A percentile compares a stretch with the other conserved stretches of the same genome.
Evolutionary conservation across 805 yeast genomes (phyloP).

Genomic region (Saturnispora gosingensis): DNA sequence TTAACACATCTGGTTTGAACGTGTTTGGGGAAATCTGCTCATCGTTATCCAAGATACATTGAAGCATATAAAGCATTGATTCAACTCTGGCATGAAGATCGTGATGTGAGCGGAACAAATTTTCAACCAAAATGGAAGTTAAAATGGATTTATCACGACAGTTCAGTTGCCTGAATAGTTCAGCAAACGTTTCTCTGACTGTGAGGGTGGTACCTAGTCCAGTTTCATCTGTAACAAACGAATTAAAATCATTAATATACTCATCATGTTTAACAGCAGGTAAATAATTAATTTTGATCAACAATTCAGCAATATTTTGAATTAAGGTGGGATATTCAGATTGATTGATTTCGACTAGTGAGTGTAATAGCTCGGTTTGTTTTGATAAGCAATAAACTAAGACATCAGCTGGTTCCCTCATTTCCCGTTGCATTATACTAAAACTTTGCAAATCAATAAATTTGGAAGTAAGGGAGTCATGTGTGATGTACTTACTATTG

Average conservation of each 20-base stretch:
- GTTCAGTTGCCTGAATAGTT: constrained; percentile 43
- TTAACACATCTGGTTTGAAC: constrained; percentile 7
- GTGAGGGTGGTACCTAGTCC: constrained; percentile 50
- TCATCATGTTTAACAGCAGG: constrained; percentile 35
- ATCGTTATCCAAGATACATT: constrained; percentile 35
- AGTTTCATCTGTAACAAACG: constrained; percentile 62
- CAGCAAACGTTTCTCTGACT: constrained; percentile 54
- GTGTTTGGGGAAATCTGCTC: constrained; percentile 16
- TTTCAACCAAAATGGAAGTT: constrained; percentile 18
- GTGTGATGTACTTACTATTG: background rate
- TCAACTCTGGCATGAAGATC: constrained; percentile 27
- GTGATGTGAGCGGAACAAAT: constrained; percentile 5
- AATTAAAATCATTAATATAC: constrained; percentile 56
- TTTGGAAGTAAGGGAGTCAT: background rate
- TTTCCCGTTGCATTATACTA: constrained; percentile 17
- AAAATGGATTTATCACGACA: constrained; percentile 29
- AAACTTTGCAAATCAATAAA: constrained; percentile 19
- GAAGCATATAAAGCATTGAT: constrained; percentile 32
- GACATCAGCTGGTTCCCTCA: constrained; percentile 17
- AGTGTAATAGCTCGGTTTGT: constrained; percentile 25
- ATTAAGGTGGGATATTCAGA: constrained; percentile 13
- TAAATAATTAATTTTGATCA: constrained; percentile 33
- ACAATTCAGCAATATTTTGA: constrained; percentile 19
- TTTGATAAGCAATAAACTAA: constrained; percentile 20
- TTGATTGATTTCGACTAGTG: constrained; percentile 18